These are phyloP conservation scores for Neotropicomus parvogracilis DNA, from an alignment of 1,284 basidiomycete genomes.

Conservation along the genomic window DNA sequence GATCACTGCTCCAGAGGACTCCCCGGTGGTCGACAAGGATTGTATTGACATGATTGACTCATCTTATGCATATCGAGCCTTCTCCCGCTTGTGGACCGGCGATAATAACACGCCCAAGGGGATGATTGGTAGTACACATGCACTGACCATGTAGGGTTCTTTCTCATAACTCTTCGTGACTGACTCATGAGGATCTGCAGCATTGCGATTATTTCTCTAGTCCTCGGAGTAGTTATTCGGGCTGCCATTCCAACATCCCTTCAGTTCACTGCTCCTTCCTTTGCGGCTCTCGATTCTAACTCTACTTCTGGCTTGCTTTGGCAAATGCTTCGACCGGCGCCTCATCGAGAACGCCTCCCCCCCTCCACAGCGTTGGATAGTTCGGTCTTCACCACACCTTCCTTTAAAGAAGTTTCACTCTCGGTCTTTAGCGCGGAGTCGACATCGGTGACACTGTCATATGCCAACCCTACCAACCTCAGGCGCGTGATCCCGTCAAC, in stretches of 20 bases:
- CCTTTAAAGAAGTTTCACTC: conserved; percentile 53
- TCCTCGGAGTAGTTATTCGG: conserved; percentile 63
- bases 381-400: conserved; percentile 34
- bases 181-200: conserved; percentile 36
- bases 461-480: conserved; percentile 17
- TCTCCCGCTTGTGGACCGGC: conserved; percentile 44
- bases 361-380: conserved; percentile 31
- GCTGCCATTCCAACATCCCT: conserved; percentile 44
- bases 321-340: conserved; percentile 32
- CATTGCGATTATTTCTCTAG: conserved; percentile 61
- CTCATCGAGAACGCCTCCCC: conserved; percentile 39
- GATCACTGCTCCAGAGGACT: conserved; percentile 33
- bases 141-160: conserved; percentile 56
- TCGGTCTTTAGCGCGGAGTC: conserved; percentile 43
- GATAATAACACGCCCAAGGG: conserved; percentile 37
- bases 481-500: conserved; percentile 26
- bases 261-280: conserved; percentile 22
- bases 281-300: conserved; percentile 12
- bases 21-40: conserved; percentile 45
- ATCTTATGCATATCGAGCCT: conserved; percentile 40
- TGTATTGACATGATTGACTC: conserved; percentile 43
- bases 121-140: conserved; percentile 45
- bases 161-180: conserved; percentile 4
- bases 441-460: conserved; percentile 25
- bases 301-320: conserved; percentile 26